Evolutionary conservation across 1,284 basidiomycete species (phyloP), one percentile per base, ranked within the genome.

Genomic region (Chondrostereum purpureum): DNA sequence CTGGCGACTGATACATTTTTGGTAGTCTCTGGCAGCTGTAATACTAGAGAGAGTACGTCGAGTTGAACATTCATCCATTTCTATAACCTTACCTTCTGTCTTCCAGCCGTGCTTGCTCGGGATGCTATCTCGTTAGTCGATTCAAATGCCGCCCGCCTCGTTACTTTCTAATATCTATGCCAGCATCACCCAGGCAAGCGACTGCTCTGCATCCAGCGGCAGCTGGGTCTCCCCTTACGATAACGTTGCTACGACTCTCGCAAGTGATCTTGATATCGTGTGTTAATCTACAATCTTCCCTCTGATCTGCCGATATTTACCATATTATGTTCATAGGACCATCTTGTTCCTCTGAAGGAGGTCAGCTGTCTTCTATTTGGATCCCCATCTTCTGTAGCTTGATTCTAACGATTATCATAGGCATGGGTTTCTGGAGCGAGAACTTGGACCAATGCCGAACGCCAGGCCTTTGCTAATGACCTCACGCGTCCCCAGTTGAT

Each of bases 171-270:
- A 22, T 21, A 17, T 35, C 39, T 14, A 17, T n/a, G n/a, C n/a
- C n/a, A 51, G 50, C 50, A 73, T 77, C 21, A 66, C 70, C 8
- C 66, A 64, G 1, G 61, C 63, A 53, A 61, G 57, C 47, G 54
- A 62, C 11, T 78, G 75, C 53, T 54, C 55, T 10, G 57, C 69
- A 1, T 71, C 67, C 14, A 74, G 71, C 5, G 75, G 74, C 4
- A 57, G 64, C n/a, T 78, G 75, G 75, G 65, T 74, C 3, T 75
- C 73, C 10, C 10, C 72, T 8, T 76, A 73, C 50, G 76, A 78
- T 50, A 57, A 58, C 39, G 66, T 73, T n/a, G 42, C 65, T 2
- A 73, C 72, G 19, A 68, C 56, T 5, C 47, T 65, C n/a, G 64
- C 73, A 1, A 72, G 71, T 50, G 66, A 70, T 44, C 61, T 78